Base-by-base conservation (phyloP, 148 eudicot species). In the Silene latifolia region DNA sequence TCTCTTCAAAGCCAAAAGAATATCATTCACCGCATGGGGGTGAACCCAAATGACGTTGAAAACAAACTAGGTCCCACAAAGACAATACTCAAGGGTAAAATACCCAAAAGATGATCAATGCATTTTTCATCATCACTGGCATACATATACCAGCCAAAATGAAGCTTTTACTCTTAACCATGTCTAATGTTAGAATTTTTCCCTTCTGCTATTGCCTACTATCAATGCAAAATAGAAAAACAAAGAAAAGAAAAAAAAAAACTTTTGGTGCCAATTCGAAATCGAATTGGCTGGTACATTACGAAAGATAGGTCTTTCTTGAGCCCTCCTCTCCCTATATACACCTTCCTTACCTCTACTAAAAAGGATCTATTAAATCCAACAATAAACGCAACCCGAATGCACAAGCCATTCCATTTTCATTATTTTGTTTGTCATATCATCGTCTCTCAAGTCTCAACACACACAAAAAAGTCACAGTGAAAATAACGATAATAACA, bases 371-470 rank as follows among this genome's bases (percentile, higher is more conserved):
- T 0, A 9, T 48, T 48, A 51, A 4, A 51, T 51, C 67, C 67
- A 63, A 63, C 67, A 32, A 63, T 9, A 27, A 63, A 63, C 44
- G 13, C 11, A 4, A 59, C 75, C 61, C 53, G 62, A 73, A 39
- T 39, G n/a, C 53, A 32, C 48, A 20, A 13, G 47, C n/a, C 12
- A 42, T 19, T 74, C 57, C 24, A 25, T 51, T 63, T 51, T 14
- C 51, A n/a, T 51, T 18, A 53, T 13, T 24, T 51, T n/a, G n/a
- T 14, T 58, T 21, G 44, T 64, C 20, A 47, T 7, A 42, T 14
- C 3, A 13, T 21, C 53, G 17, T 35, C 14, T 24, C 4, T 63
- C n/a, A n/a, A n/a, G n/a, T n/a, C n/a, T n/a, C 1, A 61, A 46
- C 17, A 29, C n/a, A 0, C 13, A 47, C 29, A 32, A 12, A 35